These are phyloP conservation scores for Arabidopsis suecica DNA, from an alignment of 345 rosid genomes.

Conservation along the genomic window DNA sequence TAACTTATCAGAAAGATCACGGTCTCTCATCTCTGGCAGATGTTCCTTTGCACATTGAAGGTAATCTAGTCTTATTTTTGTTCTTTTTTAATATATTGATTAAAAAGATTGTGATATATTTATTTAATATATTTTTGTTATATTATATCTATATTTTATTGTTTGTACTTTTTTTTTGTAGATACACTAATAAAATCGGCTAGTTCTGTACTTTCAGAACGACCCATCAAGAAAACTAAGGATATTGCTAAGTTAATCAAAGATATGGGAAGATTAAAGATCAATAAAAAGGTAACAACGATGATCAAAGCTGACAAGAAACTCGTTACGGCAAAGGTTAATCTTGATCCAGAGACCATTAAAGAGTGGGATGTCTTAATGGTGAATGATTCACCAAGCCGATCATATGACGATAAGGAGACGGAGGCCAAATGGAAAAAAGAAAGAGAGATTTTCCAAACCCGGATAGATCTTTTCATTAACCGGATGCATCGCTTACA, in stretches of 20 bases:
- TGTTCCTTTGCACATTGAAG: constrained; percentile 38
- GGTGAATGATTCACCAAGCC: constrained; percentile 24
- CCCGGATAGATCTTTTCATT: constrained; percentile 46
- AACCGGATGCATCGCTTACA: constrained; percentile 47
- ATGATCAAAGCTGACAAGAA: background rate
- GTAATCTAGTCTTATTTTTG: background rate
- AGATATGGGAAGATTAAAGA: constrained; percentile 15
- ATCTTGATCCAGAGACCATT: constrained; percentile 49
- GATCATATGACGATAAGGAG: constrained; percentile 36
- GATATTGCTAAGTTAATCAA: constrained; percentile 25
- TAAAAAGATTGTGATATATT: background rate
- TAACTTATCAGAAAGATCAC: constrained; percentile 14
- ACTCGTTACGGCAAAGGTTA: constrained; percentile 39
- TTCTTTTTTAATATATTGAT: background rate
- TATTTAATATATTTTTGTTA: background rate
- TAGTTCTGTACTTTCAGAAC: background rate
- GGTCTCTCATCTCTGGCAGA: constrained; percentile 30
- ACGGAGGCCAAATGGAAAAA: constrained; percentile 46
- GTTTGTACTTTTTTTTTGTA: background rate
- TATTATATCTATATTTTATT: background rate
- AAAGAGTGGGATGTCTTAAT: constrained; percentile 52
- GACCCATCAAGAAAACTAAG: background rate
- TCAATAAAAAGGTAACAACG: constrained; percentile 6
- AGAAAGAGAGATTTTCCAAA: constrained; percentile 44
- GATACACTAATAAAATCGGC: constrained; percentile 12